Percentiles rank a stretch among this genome's conserved stretches.
These are phyloP conservation scores for Phytophthora crassamura DNA, from an alignment of 352 stramenopile species.

Conservation along the genomic window DNA sequence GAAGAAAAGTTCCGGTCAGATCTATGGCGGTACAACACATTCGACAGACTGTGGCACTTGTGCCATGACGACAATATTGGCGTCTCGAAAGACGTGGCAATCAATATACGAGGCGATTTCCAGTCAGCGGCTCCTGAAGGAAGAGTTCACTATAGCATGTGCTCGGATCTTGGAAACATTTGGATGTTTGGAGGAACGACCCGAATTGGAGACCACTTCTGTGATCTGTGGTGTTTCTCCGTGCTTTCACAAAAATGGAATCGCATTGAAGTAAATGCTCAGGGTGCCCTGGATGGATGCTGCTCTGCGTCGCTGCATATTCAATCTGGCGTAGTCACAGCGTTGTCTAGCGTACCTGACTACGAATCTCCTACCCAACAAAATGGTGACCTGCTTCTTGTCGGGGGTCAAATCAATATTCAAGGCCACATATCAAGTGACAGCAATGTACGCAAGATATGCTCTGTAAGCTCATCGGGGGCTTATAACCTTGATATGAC, in stretches of 20 bases:
- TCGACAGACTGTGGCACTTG: conserved; percentile 88
- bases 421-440: conserved; percentile 31
- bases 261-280: conserved; percentile 53
- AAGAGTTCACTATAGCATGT: conserved; percentile 75
- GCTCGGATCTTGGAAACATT: conserved; percentile 79
- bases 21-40: conserved; percentile 89
- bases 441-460: conserved; percentile 46
- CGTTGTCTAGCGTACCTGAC: conserved; percentile 48
- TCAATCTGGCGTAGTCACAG: conserved; percentile 53
- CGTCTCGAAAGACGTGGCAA: conserved; percentile 25
- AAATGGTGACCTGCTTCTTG: conserved; percentile 49
- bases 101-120: conserved; percentile 41
- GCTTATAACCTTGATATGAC: conserved; percentile 54
- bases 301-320: conserved; percentile 54
- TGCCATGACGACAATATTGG: conserved; percentile 85
- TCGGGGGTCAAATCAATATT: conserved; percentile 43
- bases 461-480: conserved; percentile 36
- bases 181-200: conserved; percentile 80
- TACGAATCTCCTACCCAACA: conserved; percentile 22
- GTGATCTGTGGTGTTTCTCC: conserved; percentile 85
- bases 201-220: conserved; percentile 52
- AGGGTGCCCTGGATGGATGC: conserved; percentile 56
- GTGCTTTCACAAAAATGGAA: conserved; percentile 73
- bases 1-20: conserved; percentile 82
- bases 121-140: conserved; percentile 55